phyloP scores from a whole-genome alignment of 176 grass and related monocot species.

The Triticum urartu region DNA sequence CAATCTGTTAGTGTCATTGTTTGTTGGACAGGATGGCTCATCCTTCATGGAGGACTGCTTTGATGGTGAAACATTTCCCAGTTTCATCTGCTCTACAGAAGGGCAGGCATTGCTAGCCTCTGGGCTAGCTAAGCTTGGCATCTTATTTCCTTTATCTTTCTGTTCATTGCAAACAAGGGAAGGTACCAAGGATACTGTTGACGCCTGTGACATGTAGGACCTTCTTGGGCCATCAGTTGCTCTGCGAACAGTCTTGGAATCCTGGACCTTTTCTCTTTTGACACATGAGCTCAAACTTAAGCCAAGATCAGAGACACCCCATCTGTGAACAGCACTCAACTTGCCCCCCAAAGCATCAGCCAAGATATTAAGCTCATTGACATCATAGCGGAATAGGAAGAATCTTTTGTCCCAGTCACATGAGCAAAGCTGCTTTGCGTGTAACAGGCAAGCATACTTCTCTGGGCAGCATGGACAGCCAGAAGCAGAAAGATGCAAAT shows the following conservation, averaged over 20 bases:
- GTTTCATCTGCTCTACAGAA: conserved; percentile 39
- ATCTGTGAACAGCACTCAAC: conserved; percentile 89
- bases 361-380: conserved; percentile 78
- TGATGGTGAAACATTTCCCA: conserved; percentile 24
- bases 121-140: neutral
- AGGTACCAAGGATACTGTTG: conserved; percentile 45
- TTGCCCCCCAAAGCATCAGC: conserved; percentile 88
- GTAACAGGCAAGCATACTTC: conserved; percentile 67
- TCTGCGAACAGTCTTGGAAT: conserved; percentile 48
- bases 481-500: conserved; percentile 86
- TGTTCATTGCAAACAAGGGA: conserved; percentile 9
- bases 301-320: conserved; percentile 79
- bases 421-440: conserved; percentile 80
- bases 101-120: neutral
- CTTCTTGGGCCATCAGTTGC: conserved; percentile 41
- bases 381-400: conserved; percentile 86
- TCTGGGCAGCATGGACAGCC: conserved; percentile 66
- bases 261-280: conserved; percentile 60
- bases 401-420: conserved; percentile 73
- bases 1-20: neutral
- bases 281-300: conserved; percentile 71
- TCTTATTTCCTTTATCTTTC: conserved; percentile 43
- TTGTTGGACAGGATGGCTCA: conserved; percentile 21
- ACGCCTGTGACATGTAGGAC: conserved; percentile 45
- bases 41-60: conserved; percentile 8